These are phyloP conservation scores for Globisporangium middletonii DNA, from an alignment of 352 stramenopile genomes.

Conservation along the genomic window DNA sequence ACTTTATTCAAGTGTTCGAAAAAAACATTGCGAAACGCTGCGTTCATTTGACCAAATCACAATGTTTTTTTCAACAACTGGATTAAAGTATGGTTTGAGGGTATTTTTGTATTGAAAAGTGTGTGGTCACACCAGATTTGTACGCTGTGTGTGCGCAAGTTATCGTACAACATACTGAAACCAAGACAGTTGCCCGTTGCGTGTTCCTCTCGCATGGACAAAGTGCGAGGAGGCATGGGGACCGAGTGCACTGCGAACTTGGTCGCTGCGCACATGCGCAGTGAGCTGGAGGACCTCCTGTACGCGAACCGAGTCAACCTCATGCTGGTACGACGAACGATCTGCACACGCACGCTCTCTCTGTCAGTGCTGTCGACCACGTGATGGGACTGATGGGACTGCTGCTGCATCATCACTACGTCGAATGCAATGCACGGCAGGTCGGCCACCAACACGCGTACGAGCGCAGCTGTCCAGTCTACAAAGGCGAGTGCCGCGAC, in stretches of 20 bases:
- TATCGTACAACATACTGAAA: too few species aligned
- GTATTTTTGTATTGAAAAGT: too few species aligned
- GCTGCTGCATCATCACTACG: not conserved
- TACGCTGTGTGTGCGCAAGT: too few species aligned
- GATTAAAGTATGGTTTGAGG: too few species aligned
- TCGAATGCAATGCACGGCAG: constrained; percentile 7
- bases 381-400: not conserved
- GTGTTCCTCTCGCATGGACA: too few species aligned
- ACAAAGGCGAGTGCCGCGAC: constrained; percentile 3
- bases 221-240: not conserved
- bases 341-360: constrained; percentile 1
- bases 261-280: constrained; percentile 69
- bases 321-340: constrained; percentile 47
- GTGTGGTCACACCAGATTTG: too few species aligned
- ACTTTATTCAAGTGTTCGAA: too few species aligned
- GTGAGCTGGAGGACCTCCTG: constrained; percentile 89
- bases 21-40: too few species aligned
- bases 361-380: not conserved
- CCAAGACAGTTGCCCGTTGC: too few species aligned
- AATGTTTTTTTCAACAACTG: too few species aligned
- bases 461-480: constrained; percentile 70
- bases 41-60: too few species aligned
- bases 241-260: constrained; percentile 24
- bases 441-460: constrained; percentile 90
- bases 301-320: constrained; percentile 83